phyloP scores from a whole-genome alignment of 164 flowering plant genomes.

The Saururus chinensis region DNA sequence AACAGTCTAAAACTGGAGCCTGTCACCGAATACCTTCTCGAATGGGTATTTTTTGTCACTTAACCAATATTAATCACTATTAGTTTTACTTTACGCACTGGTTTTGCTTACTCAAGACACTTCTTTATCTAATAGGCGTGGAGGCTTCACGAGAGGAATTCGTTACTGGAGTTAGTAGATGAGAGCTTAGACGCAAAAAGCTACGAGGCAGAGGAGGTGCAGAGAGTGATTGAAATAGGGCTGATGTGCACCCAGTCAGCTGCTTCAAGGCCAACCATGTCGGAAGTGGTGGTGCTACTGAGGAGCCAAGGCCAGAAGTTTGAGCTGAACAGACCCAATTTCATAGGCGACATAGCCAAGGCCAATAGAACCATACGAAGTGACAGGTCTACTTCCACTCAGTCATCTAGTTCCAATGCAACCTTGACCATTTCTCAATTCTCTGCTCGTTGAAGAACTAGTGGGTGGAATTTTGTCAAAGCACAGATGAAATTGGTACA shows the following conservation, averaged over 20 bases:
- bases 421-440: neutral
- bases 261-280: conserved; percentile 38
- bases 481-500: neutral
- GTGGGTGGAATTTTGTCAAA: neutral
- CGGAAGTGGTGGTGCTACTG: conserved; percentile 30
- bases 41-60: conserved; percentile 27
- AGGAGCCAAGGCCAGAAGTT: conserved; percentile 12
- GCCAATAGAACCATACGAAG: neutral
- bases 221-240: conserved; percentile 32
- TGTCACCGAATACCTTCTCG: conserved; percentile 35
- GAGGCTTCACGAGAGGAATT: conserved; percentile 27
- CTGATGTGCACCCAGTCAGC: conserved; percentile 33
- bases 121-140: conserved; percentile 31
- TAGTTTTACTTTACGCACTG: too few species aligned
- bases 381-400: neutral
- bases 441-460: neutral
- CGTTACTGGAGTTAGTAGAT: conserved; percentile 27
- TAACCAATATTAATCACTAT: conserved; percentile 3
- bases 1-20: conserved; percentile 21
- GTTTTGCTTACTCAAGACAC: conserved; percentile 2
- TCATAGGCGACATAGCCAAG: conserved; percentile 9
- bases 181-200: conserved; percentile 21
- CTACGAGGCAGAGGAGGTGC: conserved; percentile 16
- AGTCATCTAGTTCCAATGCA: neutral
- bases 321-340: conserved; percentile 16